Base-by-base conservation (phyloP, 371 early-diverging fungal species). In the Funneliformis caledonium region DNA sequence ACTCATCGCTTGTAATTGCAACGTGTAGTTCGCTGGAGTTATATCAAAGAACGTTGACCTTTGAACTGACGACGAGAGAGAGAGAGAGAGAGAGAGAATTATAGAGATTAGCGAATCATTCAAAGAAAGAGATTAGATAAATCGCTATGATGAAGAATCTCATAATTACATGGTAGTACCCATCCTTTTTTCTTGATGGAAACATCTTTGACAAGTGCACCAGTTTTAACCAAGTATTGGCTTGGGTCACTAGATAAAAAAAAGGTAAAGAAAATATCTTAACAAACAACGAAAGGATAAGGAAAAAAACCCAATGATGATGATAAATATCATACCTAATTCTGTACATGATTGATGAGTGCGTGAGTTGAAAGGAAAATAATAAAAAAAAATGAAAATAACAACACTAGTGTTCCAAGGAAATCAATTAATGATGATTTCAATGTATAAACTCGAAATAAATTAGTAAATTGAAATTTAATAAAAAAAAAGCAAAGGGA, bases 161-260 rank as follows among this genome's bases (percentile, higher is more conserved):
- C 12, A 52, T 52, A 52, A 52, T 52, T 56, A 56, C 56, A 19
- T 19, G 85, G 86, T n/a, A 88, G 85, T 31, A 91, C 89, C 85
- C 88, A 88, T 60, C 88, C 89, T 78, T 92, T 90, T 85, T 91
- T 92, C 43, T 86, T 87, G 56, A 91, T 82, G 81, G 89, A 88
- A 83, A 90, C 85, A 76, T 89, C 90, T 14, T 81, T 78, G 64
- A 88, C 82, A 61, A 83, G 82, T 11, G 76, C 64, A 70, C 88
- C 88, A 56, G 88, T 88, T 50, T 82, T 85, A 59, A 88, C 85
- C 7, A 88, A 72, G 84, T 84, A 88, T 81, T 88, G 85, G 77
- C 86, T 88, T 22, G 88, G 31, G 22, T 74, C 59, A 52, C 74
- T 65, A 22, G 10, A 65, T 52, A 16, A 14, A 31, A 73, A 22